phyloP scores from a whole-genome alignment of 768 basidiomycete genomes.

The Vararia minispora region DNA sequence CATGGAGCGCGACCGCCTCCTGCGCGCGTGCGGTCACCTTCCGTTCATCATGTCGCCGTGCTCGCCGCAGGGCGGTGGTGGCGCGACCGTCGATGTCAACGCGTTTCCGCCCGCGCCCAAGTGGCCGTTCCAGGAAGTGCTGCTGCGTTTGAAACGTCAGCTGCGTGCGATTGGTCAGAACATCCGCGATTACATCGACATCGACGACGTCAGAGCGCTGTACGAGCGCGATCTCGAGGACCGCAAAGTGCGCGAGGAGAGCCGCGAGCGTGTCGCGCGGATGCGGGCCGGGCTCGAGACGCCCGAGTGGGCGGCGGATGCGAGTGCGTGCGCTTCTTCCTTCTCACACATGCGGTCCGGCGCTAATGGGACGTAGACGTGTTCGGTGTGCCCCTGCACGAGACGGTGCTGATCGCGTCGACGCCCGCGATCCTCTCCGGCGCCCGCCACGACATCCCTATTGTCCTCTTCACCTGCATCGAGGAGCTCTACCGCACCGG shows the following conservation, averaged over 20 bases:
- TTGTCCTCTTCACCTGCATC: slow-evolving; percentile 29
- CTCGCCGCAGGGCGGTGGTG: too few species aligned
- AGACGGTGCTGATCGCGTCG: slow-evolving; percentile 23
- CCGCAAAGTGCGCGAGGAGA: slow-evolving; percentile 8
- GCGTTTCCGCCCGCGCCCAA: slow-evolving; percentile 6
- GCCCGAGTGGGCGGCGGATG: not conserved
- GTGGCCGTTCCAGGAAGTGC: slow-evolving; percentile 8
- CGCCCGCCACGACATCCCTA: slow-evolving; percentile 26
- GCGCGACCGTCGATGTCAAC: too few species aligned
- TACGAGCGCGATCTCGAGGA: slow-evolving; percentile 8
- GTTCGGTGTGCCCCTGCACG: slow-evolving; percentile 26
- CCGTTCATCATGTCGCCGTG: too few species aligned
- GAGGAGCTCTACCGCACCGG: slow-evolving; percentile 39
- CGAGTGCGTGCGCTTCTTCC: not conserved
- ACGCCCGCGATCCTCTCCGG: slow-evolving; percentile 24
- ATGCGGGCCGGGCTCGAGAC: slow-evolving; percentile 6
- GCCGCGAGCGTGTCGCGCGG: slow-evolving; percentile 4
- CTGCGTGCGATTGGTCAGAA: slow-evolving; percentile 8
- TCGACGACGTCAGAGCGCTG: slow-evolving; percentile 5
- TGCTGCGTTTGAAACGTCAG: slow-evolving; percentile 8
- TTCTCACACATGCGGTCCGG: not conserved
- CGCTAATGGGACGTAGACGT: slow-evolving; percentile 19
- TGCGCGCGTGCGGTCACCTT: too few species aligned
- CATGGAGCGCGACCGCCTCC: too few species aligned
- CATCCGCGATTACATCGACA: slow-evolving; percentile 10